Conservation (phyloP, 768 basidiomycete genomes). For the Trichaptum fuscoviolaceum region DNA sequence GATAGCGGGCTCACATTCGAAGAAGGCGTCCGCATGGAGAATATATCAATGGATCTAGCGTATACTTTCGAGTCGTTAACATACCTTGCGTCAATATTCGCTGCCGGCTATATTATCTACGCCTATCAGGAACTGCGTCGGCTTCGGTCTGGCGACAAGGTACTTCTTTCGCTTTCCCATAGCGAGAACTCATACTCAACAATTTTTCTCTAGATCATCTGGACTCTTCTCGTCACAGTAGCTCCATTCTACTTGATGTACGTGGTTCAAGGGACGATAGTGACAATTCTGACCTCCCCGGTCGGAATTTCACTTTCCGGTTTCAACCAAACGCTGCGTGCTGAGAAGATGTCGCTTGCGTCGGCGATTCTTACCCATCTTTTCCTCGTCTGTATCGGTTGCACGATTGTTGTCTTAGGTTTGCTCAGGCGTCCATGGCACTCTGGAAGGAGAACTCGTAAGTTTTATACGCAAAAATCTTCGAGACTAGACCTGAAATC, state of each 20-base stretch:
- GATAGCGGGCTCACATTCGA: not conserved
- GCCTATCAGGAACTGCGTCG: not conserved
- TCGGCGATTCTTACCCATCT: not conserved
- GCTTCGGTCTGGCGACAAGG: not conserved
- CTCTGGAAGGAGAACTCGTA: not conserved
- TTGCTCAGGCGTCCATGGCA: not conserved
- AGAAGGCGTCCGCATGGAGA: not conserved
- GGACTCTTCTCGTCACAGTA: not conserved
- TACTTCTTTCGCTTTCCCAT: not conserved
- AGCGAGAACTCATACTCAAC: not conserved
- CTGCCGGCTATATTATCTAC: not conserved
- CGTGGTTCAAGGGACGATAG: not conserved
- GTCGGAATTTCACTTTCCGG: not conserved
- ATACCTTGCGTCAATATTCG: not conserved
- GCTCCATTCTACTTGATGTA: not conserved
- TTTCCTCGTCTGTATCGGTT: not conserved
- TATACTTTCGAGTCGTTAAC: not conserved
- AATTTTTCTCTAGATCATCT: not conserved
- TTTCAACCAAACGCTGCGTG: not conserved
- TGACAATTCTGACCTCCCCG: not conserved
- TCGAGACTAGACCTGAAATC: not conserved
- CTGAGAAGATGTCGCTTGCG: not conserved
- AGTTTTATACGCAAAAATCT: not conserved
- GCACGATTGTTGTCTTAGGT: not conserved
- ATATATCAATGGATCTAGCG: not conserved